A percentile compares a stretch with the other conserved stretches of the same genome.
These are phyloP conservation scores for Carpinus viminea DNA, from an alignment of 306 rosid species.

Conservation along the genomic window DNA sequence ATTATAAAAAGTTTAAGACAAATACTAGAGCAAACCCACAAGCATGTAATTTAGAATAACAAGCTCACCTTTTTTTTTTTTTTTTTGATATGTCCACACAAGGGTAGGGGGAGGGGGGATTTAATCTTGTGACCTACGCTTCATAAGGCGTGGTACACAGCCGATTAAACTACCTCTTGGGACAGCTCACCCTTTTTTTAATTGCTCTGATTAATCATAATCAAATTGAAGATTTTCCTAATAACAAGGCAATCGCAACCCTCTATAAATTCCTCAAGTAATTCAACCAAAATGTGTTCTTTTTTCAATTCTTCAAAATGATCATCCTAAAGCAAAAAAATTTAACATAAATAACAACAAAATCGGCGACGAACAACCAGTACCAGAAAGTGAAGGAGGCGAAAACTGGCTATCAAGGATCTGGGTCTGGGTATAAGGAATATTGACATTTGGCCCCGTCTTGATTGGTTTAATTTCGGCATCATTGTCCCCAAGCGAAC, in stretches of 20 bases:
- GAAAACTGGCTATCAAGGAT: conserved; percentile 38
- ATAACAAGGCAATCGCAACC: background rate
- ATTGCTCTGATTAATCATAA: background rate
- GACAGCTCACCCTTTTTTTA: too few relatives aligned
- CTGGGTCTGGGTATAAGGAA: conserved; percentile 37
- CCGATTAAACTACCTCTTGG: too few relatives aligned
- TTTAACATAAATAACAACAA: background rate
- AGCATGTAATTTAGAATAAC: background rate
- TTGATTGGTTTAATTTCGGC: conserved; percentile 14
- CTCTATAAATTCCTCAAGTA: background rate
- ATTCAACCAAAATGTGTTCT: background rate
- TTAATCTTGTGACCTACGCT: too few relatives aligned
- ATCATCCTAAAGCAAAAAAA: background rate
- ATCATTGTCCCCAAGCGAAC: conserved; percentile 32
- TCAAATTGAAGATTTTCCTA: background rate
- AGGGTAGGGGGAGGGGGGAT: too few relatives aligned
- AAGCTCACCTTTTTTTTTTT: background rate
- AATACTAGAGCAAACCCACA: background rate
- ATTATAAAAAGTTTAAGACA: background rate
- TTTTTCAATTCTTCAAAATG: background rate
- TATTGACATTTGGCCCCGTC: conserved; percentile 12
- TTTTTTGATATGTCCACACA: too few relatives aligned
- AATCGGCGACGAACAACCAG: background rate
- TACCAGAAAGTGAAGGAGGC: conserved; percentile 39
- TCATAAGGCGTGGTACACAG: too few relatives aligned